A percentile compares a stretch with the other conserved stretches of the same genome.
These are phyloP conservation scores for Macrolepiota albuminosa DNA, from an alignment of 768 basidiomycete species.

Conservation along the genomic window DNA sequence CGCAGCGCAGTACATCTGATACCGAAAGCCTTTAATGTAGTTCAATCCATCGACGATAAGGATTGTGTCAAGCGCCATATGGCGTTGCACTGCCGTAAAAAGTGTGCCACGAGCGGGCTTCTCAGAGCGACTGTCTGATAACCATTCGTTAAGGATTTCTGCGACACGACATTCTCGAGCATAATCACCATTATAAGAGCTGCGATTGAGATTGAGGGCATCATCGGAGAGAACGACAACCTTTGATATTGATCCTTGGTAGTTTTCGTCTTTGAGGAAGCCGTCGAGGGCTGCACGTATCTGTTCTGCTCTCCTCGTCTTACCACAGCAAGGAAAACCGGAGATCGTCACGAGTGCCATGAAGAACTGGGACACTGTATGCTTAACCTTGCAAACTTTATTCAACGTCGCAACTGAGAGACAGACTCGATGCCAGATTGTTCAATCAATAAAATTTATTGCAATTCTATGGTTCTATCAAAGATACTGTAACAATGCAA, in stretches of 20 bases:
- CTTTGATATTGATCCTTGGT: slow-evolving; percentile 45
- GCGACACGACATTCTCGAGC: not conserved
- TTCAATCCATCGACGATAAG: slow-evolving; percentile 90
- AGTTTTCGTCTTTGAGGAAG: slow-evolving; percentile 42
- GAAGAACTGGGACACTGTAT: not conserved
- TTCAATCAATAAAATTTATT: not conserved
- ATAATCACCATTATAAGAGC: slow-evolving; percentile 68
- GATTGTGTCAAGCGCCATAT: slow-evolving; percentile 66
- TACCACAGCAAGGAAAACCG: slow-evolving; percentile 87
- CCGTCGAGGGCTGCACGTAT: slow-evolving; percentile 53
- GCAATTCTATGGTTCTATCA: not conserved
- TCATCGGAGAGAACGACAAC: slow-evolving; percentile 71
- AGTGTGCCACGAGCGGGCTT: slow-evolving; percentile 84
- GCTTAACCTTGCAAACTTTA: no score
- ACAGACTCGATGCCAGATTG: no score
- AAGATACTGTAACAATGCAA: slow-evolving; percentile 15
- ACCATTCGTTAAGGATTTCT: not conserved
- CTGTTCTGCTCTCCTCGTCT: slow-evolving; percentile 67
- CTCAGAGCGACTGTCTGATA: slow-evolving; percentile 70
- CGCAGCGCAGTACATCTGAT: slow-evolving; percentile 96
- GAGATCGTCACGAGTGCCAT: slow-evolving; percentile 94
- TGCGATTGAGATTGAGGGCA: slow-evolving; percentile 53
- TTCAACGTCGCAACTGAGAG: no score
- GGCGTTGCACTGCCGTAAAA: slow-evolving; percentile 78
- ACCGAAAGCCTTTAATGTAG: slow-evolving; percentile 98